phyloP scores from a whole-genome alignment of 1,139 yeast species.

The Yamadazyma triangularis region DNA sequence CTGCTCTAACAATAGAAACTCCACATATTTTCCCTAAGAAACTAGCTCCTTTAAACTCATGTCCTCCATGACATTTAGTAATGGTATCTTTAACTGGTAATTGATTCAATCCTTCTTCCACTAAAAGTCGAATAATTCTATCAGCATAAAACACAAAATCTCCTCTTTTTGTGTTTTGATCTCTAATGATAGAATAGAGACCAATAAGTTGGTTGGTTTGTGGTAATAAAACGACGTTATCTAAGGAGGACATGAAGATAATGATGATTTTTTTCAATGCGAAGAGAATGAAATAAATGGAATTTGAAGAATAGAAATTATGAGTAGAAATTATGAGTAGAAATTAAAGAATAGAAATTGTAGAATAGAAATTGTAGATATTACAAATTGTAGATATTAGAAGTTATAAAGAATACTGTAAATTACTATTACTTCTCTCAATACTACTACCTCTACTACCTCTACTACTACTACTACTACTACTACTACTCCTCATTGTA shows the following conservation, averaged over 20 bases:
- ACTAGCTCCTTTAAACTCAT: conserved; percentile 69
- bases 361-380: too few relatives aligned
- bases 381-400: too few relatives aligned
- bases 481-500: too few relatives aligned
- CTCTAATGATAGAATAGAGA: conserved; percentile 85
- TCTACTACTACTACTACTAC: too few relatives aligned
- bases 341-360: too few relatives aligned
- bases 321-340: too few relatives aligned
- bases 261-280: background rate
- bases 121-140: conserved; percentile 85
- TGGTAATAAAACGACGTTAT: conserved; percentile 67
- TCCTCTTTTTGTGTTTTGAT: conserved; percentile 70
- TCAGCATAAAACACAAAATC: conserved; percentile 95
- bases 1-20: conserved; percentile 95
- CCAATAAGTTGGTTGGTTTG: conserved; percentile 90
- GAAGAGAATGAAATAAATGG: too few relatives aligned
- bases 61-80: conserved; percentile 75
- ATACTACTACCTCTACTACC: too few relatives aligned
- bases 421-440: too few relatives aligned
- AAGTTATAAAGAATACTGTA: too few relatives aligned
- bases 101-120: conserved; percentile 91
- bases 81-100: conserved; percentile 70
- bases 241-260: conserved; percentile 2
- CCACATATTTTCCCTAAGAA: conserved; percentile 95
- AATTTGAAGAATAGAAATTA: too few relatives aligned